Base-by-base conservation (phyloP, 2,329 filamentous ascomycete species). In the Colletotrichum siamense region DNA sequence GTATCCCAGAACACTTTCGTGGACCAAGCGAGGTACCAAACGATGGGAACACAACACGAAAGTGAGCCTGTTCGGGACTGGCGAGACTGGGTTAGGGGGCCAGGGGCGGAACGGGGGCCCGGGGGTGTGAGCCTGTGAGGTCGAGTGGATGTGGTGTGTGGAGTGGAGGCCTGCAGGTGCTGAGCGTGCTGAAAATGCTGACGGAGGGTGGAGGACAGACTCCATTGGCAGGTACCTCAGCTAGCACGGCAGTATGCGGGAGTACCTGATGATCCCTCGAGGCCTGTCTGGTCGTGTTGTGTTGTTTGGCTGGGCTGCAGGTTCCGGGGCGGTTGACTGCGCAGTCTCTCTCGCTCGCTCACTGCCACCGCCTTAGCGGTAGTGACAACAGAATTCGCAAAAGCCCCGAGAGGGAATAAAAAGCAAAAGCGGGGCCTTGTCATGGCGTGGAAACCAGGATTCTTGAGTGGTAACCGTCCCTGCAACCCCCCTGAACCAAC, bases 351-450 rank as follows among this genome's bases (percentile, higher is more conserved):
- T 52, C 44, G 39, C 39, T 52, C n/a, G 44, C 44, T 22, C 44
- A 52, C 44, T 61, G 57, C 57, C 57, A 61, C 39, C 39, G 34
- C 24, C 15, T 15, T 52, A 61, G 63, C n/a, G 52, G 55, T 52
- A 63, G 55, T 36, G 59, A 63, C 59, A 36, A 63, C 57, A 73
- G 24, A 75, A 72, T 26, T 73, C 63, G 63, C 73, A 61, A 69
- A 68, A 76, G 73, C 73, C 73, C 73, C 69, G 69, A 73, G 69
- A 69, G 69, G 69, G 69, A 76, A 68, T 63, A 57, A 64, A 76
- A 64, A 57, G 39, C 36, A 73, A 28, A 28, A 63, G 57, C 49
- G 57, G 52, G 64, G 12, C 30, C 15, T 55, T 44, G 49, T 59
- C 36, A 49, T 70, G 71, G 71, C 61, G 49, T 71, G 34, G 52